A percentile compares a stretch with the other conserved stretches of the same genome.
phyloP scores from a whole-genome alignment of 495 filamentous ascomycete species.

The Lasiosphaeris hirsuta region DNA sequence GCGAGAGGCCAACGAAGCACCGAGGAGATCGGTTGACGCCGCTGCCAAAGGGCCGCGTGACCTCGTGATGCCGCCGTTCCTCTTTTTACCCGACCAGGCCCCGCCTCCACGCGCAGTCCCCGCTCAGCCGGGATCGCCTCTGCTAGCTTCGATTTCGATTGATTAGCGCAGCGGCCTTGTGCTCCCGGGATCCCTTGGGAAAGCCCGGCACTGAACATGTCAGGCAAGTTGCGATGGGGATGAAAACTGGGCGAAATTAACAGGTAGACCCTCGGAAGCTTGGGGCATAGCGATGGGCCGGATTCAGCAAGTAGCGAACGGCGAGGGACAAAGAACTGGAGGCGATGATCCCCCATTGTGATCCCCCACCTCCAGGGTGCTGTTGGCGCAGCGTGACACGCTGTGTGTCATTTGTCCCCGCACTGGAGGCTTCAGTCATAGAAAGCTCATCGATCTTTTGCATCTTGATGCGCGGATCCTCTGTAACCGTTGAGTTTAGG shows the following conservation, averaged over 20 bases:
- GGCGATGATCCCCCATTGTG: neutral
- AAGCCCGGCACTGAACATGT: too few species aligned
- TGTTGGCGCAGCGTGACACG: neutral
- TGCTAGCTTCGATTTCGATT: neutral
- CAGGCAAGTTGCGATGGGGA: too few species aligned
- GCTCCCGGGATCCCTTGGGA: neutral
- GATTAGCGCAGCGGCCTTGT: neutral
- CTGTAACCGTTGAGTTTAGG: too few species aligned
- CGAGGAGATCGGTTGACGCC: too few species aligned
- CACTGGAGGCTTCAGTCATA: neutral
- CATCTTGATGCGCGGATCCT: neutral
- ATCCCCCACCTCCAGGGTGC: neutral
- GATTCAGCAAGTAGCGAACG: neutral
- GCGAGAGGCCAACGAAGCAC: too few species aligned
- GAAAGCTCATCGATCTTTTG: neutral
- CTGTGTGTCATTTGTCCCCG: slow-evolving; percentile 7
- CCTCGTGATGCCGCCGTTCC: too few species aligned
- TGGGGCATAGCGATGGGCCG: too few species aligned
- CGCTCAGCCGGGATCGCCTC: neutral
- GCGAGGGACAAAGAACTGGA: neutral
- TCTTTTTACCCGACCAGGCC: too few species aligned
- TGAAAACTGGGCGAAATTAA: too few species aligned
- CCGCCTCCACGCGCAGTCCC: too few species aligned
- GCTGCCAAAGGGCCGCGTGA: too few species aligned
- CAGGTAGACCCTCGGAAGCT: too few species aligned